Percentiles rank a stretch among this genome's conserved stretches.
Conservation (phyloP, 1,139 yeast genomes). For the Candida pseudoviswanathii region DNA sequence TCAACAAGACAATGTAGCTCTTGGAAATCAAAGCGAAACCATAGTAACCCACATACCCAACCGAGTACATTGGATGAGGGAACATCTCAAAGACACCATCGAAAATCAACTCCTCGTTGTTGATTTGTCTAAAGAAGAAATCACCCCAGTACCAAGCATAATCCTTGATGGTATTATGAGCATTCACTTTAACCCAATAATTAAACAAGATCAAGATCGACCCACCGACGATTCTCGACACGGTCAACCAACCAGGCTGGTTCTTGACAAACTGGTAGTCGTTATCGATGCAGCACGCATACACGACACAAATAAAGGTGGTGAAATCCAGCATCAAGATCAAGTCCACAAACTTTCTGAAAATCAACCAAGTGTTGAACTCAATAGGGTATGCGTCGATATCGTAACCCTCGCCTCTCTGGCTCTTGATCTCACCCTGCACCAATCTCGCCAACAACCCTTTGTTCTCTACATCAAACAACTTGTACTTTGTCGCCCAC, state of each 20-base stretch:
- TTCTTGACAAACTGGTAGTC: slow-evolving; percentile 42
- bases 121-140: slow-evolving; percentile 79
- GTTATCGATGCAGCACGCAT: slow-evolving; percentile 52
- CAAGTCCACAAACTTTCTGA: slow-evolving; percentile 79
- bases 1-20: slow-evolving; percentile 69
- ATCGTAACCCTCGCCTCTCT: slow-evolving; percentile 59
- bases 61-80: slow-evolving; percentile 93
- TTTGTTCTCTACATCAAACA: slow-evolving; percentile 44
- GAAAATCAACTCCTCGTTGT: slow-evolving; percentile 73
- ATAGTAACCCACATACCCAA: slow-evolving; percentile 86
- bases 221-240: slow-evolving; percentile 46
- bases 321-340: slow-evolving; percentile 86
- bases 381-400: slow-evolving; percentile 64
- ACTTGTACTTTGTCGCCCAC: slow-evolving; percentile 49
- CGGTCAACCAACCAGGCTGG: slow-evolving; percentile 39
- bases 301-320: slow-evolving; percentile 71
- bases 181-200: slow-evolving; percentile 86
- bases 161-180: slow-evolving; percentile 87
- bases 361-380: slow-evolving; percentile 81
- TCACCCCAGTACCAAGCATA: slow-evolving; percentile 98
- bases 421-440: slow-evolving; percentile 51
- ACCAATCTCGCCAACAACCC: slow-evolving; percentile 45
- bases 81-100: slow-evolving; percentile 92
- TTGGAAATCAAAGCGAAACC: slow-evolving; percentile 81
- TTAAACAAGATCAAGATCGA: slow-evolving; percentile 63